Percentiles rank a stretch among this genome's conserved stretches.
Evolutionary conservation across 2,329 filamentous ascomycete genomes (phyloP).

Genomic region (Alternaria brassicae): DNA sequence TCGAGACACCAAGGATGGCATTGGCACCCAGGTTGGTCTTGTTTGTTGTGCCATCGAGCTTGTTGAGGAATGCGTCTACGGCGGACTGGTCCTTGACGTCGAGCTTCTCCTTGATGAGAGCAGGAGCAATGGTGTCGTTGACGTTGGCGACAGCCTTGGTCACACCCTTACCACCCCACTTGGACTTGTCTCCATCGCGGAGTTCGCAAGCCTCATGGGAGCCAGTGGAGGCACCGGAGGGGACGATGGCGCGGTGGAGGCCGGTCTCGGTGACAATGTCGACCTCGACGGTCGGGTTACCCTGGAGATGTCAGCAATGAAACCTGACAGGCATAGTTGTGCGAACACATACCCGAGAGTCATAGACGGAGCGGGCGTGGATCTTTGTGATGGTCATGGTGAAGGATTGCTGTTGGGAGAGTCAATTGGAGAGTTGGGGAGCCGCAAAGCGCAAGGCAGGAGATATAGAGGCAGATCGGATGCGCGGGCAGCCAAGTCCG

Average conservation of each 20-base stretch:
- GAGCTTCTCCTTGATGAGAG: constrained; percentile 61
- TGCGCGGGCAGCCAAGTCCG: constrained; percentile 37
- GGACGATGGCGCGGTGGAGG: constrained; percentile 96
- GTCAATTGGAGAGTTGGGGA: constrained; percentile 34
- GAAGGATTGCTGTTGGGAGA: constrained; percentile 21
- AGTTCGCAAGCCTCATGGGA: constrained; percentile 62
- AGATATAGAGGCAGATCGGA: constrained; percentile 37
- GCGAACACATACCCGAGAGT: constrained; percentile 71
- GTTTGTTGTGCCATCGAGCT: constrained; percentile 65
- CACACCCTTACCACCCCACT: constrained; percentile 64
- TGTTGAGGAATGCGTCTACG: constrained; percentile 61
- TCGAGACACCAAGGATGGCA: constrained; percentile 66
- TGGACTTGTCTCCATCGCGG: constrained; percentile 61
- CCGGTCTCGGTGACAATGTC: constrained; percentile 96
- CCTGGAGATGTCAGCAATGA: constrained; percentile 40
- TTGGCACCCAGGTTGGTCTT: constrained; percentile 67
- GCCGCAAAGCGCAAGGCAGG: constrained; percentile 18
- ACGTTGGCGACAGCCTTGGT: constrained; percentile 64
- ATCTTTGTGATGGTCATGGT: constrained; percentile 76
- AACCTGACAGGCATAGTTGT: not conserved
- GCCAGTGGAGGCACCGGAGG: constrained; percentile 89
- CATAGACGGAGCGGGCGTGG: constrained; percentile 81
- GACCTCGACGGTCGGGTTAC: constrained; percentile 98
- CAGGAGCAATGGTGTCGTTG: constrained; percentile 62
- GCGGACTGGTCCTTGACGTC: constrained; percentile 63